A percentile compares a stretch with the other conserved stretches of the same genome.
Conservation (phyloP, 2,329 filamentous ascomycete genomes). For the Ophiostoma angusticollis region DNA sequence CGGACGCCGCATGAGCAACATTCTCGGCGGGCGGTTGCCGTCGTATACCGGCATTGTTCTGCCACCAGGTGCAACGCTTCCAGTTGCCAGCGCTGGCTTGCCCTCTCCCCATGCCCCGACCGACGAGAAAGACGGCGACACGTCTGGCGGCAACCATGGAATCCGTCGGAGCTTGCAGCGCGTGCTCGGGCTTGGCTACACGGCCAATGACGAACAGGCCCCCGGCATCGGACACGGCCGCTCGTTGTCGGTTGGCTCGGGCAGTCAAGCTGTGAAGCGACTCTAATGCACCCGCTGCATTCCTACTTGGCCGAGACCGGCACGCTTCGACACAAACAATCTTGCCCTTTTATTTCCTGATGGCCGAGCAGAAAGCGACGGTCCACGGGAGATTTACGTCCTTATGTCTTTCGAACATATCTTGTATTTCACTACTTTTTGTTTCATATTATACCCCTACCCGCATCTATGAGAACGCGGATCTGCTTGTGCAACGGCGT, state of each 20-base stretch:
- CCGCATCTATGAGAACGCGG: no score
- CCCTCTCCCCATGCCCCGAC: background rate
- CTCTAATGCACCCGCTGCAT: background rate
- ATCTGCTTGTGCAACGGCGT: no score
- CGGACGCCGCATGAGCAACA: conserved; percentile 11
- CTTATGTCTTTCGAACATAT: no score
- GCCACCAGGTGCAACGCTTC: conserved; percentile 1
- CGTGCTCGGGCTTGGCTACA: conserved; percentile 20
- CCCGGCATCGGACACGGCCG: conserved; percentile 12
- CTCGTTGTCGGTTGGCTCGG: conserved; percentile 2
- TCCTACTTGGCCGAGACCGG: no score
- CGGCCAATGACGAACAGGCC: background rate
- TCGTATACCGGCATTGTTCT: background rate
- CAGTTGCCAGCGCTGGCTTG: background rate
- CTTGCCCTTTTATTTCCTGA: no score
- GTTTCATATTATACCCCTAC: no score
- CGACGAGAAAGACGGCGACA: conserved; percentile 8
- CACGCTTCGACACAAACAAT: no score
- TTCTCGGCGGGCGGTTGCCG: conserved; percentile 6
- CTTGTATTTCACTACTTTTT: no score
- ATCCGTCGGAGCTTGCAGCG: conserved; percentile 24
- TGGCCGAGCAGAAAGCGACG: no score
- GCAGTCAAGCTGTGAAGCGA: conserved; percentile 2
- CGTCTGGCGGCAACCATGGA: conserved; percentile 14
- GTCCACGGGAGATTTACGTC: no score